Percentiles rank a stretch among this genome's conserved stretches.
phyloP scores from a whole-genome alignment of 805 yeast genomes.

The Yamadazyma phyllophila region DNA sequence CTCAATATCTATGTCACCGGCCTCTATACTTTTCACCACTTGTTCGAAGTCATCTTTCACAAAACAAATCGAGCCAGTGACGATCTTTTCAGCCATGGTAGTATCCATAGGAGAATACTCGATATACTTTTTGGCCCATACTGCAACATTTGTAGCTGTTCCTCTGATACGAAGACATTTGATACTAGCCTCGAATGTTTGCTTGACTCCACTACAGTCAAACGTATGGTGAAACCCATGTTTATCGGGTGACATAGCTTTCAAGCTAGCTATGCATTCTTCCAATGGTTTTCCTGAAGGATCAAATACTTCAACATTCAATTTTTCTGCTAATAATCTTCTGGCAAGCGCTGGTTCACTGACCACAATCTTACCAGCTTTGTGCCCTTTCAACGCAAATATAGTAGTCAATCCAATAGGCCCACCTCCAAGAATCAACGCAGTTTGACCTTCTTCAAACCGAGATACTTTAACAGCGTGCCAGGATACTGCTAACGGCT shows the following conservation, averaged over 20 bases:
- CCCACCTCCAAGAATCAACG: conserved; percentile 59
- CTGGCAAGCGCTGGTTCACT: conserved; percentile 57
- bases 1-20: conserved; percentile 45
- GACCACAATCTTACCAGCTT: conserved; percentile 43
- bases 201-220: conserved; percentile 56
- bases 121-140: conserved; percentile 56
- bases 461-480: conserved; percentile 52
- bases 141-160: conserved; percentile 60
- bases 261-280: conserved; percentile 35
- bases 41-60: conserved; percentile 54
- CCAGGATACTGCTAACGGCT: conserved; percentile 60
- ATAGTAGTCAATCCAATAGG: conserved; percentile 62
- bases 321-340: conserved; percentile 52
- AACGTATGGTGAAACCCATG: conserved; percentile 50
- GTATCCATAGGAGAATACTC: conserved; percentile 54
- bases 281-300: conserved; percentile 41
- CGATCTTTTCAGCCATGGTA: conserved; percentile 51
- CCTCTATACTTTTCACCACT: conserved; percentile 50
- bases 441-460: conserved; percentile 42
- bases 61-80: conserved; percentile 64
- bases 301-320: conserved; percentile 51
- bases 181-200: conserved; percentile 52
- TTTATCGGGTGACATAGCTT: conserved; percentile 36
- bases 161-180: conserved; percentile 53
- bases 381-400: conserved; percentile 48